Percentiles rank a stretch among this genome's conserved stretches.
These are phyloP conservation scores for Dimargaris xerosporica DNA, from an alignment of 192 early-diverging fungal species.

Conservation along the genomic window DNA sequence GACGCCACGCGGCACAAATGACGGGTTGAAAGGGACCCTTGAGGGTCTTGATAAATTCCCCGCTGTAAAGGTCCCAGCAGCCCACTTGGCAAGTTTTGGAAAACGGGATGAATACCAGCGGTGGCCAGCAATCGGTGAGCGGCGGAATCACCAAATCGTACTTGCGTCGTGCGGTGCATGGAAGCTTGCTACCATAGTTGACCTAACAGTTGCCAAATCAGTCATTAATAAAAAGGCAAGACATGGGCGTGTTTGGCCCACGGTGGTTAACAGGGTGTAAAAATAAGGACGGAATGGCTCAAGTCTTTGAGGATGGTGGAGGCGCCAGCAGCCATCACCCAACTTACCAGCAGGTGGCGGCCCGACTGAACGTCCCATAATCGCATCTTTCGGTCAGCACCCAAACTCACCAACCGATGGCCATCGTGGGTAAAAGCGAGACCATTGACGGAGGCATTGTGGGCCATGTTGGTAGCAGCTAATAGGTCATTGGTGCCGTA, in stretches of 20 bases:
- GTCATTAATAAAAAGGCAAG: too few species aligned
- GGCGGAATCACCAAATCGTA: conserved; percentile 11
- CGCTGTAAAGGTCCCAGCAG: conserved; percentile 6
- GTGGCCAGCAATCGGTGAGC: neutral
- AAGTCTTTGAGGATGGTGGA: too few species aligned
- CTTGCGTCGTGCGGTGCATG: neutral
- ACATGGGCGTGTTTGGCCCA: too few species aligned
- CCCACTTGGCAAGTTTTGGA: neutral
- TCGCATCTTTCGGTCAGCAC: conserved; percentile 41
- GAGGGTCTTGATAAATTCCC: neutral
- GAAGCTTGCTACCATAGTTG: neutral
- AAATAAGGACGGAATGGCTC: too few species aligned
- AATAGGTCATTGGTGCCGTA: conserved; percentile 16
- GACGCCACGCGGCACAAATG: conserved; percentile 1
- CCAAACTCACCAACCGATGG: conserved; percentile 35
- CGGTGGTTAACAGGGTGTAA: too few species aligned
- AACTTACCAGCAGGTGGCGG: neutral
- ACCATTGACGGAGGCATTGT: conserved; percentile 45
- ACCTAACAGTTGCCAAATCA: neutral
- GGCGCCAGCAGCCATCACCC: neutral
- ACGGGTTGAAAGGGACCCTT: conserved; percentile 1
- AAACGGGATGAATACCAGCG: conserved; percentile 6
- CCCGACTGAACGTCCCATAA: conserved; percentile 40
- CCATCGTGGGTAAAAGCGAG: conserved; percentile 48
- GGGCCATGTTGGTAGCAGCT: conserved; percentile 28